Conservation (phyloP, 1,139 yeast genomes). For the Taphrina communis region DNA sequence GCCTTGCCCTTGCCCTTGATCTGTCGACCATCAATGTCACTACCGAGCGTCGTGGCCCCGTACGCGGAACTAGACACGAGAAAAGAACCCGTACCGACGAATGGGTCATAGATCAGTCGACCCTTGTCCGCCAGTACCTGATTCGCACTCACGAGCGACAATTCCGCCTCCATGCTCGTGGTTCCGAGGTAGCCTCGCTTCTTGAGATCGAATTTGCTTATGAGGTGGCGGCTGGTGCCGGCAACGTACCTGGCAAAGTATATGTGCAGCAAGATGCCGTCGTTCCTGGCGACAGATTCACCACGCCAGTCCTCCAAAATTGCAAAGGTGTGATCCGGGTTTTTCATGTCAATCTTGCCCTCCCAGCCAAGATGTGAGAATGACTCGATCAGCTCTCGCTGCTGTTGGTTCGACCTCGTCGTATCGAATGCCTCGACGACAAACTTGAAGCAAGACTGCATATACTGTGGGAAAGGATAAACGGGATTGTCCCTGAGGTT, state of each 20-base stretch:
- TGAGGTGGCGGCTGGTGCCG: constrained; percentile 68
- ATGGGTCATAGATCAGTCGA: constrained; percentile 85
- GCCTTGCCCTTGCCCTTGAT: constrained; percentile 64
- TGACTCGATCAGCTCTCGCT: constrained; percentile 69
- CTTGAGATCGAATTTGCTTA: constrained; percentile 75
- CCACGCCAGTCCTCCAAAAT: constrained; percentile 71
- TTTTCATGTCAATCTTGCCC: constrained; percentile 79
- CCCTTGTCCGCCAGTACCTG: constrained; percentile 59
- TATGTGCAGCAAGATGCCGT: constrained; percentile 16
- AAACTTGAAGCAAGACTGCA: constrained; percentile 70
- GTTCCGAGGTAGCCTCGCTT: constrained; percentile 91
- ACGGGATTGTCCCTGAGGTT: constrained; percentile 55
- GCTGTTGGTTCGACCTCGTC: constrained; percentile 61
- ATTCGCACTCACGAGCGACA: constrained; percentile 43
- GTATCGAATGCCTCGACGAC: constrained; percentile 80
- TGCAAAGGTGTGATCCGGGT: constrained; percentile 74
- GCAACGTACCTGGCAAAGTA: constrained; percentile 50
- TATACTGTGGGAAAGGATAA: constrained; percentile 50
- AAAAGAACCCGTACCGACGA: constrained; percentile 96
- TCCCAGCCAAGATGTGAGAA: constrained; percentile 72
- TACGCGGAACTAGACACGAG: constrained; percentile 84
- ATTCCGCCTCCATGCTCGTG: constrained; percentile 84
- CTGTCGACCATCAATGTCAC: constrained; percentile 89
- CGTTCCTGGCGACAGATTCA: constrained; percentile 43
- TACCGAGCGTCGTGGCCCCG: constrained; percentile 73